Conservation (phyloP, 257 asterid species). For the Thymus mandschuricus region DNA sequence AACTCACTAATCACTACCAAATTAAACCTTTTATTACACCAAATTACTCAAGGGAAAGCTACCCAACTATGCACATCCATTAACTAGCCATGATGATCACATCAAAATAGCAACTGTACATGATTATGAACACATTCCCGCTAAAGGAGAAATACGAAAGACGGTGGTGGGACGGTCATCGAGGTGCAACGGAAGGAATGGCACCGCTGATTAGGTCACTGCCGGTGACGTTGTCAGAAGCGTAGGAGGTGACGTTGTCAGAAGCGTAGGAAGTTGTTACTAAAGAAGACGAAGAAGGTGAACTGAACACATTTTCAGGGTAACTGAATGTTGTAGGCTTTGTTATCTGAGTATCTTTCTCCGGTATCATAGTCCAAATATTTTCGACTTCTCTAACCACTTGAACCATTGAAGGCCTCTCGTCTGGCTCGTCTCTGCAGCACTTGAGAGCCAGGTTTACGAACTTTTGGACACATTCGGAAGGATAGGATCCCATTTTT, state of each 20-base stretch:
- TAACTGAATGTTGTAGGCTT: conserved; percentile 37
- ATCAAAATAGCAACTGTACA: conserved; percentile 23
- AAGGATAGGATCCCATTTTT: conserved; percentile 75
- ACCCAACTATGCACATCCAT: not conserved
- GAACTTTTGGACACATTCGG: conserved; percentile 67
- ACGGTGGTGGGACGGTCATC: conserved; percentile 39
- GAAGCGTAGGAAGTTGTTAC: conserved; percentile 46
- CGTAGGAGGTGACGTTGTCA: too few species aligned
- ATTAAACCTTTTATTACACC: not conserved
- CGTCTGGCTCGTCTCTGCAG: conserved; percentile 64
- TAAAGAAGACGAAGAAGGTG: conserved; percentile 51
- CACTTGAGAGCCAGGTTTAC: conserved; percentile 66
- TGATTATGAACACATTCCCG: not conserved
- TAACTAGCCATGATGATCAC: not conserved
- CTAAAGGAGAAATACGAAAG: not conserved
- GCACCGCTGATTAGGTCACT: conserved; percentile 70
- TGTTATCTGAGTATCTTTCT: conserved; percentile 42
- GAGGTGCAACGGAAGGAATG: conserved; percentile 57
- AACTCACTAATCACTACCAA: too few species aligned
- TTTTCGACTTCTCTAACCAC: conserved; percentile 75
- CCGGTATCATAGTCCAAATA: conserved; percentile 67
- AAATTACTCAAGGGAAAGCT: not conserved
- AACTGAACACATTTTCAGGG: conserved; percentile 31
- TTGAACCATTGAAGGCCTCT: conserved; percentile 69
- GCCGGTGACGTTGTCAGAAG: conserved; percentile 53